phyloP scores from a whole-genome alignment of 2,329 filamentous ascomycete species.

The Diaporthe aspalathi region DNA sequence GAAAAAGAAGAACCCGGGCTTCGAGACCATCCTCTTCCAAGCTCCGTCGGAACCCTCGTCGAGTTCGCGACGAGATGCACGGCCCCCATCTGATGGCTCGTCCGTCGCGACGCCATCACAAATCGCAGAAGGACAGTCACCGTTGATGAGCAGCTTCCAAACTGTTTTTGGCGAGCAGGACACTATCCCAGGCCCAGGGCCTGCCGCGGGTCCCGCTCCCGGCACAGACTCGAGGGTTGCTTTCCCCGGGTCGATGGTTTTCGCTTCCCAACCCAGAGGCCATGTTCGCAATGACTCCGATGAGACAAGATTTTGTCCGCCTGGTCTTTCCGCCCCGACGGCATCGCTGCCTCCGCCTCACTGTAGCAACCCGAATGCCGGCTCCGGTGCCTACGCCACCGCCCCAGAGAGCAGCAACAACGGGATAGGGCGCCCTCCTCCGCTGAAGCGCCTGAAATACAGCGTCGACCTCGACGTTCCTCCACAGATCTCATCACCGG shows the following conservation, averaged over 20 bases:
- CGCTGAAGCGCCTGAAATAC: constrained; percentile 38
- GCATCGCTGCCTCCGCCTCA: constrained; percentile 25
- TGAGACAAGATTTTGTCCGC: constrained; percentile 21
- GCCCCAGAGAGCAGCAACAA: constrained; percentile 4
- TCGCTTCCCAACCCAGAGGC: not conserved
- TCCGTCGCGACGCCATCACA: constrained; percentile 39
- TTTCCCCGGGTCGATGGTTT: constrained; percentile 25
- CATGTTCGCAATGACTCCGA: constrained; percentile 13
- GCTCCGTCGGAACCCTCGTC: constrained; percentile 40
- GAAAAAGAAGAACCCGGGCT: constrained; percentile 66
- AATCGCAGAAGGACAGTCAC: constrained; percentile 25
- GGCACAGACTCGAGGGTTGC: constrained; percentile 9
- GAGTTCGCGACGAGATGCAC: constrained; percentile 29
- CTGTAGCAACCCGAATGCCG: not conserved
- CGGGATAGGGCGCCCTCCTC: constrained; percentile 25
- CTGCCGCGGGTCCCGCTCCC: not conserved
- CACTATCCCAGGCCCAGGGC: constrained; percentile 15
- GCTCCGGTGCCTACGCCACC: not conserved
- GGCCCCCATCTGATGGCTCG: constrained; percentile 43
- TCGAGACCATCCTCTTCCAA: constrained; percentile 47
- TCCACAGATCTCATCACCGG: constrained; percentile 33
- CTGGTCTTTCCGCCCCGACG: constrained; percentile 25
- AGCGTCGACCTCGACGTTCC: constrained; percentile 37
- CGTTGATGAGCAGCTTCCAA: constrained; percentile 18
- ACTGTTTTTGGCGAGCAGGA: not conserved